Conservation (phyloP, 2,329 filamentous ascomycete genomes). For the Calonectria crousiana region DNA sequence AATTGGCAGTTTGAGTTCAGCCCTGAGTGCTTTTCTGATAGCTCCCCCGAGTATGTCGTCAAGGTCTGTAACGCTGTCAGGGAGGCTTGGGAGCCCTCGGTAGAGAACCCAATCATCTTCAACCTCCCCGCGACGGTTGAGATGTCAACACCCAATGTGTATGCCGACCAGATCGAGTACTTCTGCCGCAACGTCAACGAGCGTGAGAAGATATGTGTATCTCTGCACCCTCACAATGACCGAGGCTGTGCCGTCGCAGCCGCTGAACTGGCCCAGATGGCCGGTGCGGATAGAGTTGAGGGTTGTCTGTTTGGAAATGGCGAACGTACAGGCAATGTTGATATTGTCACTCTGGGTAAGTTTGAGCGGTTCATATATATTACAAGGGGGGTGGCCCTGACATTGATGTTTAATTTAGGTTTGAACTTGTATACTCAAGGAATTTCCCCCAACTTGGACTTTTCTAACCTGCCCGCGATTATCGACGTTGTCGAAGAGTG, state of each 20-base stretch:
- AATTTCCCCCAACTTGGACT: slow-evolving; percentile 86
- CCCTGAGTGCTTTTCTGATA: slow-evolving; percentile 92
- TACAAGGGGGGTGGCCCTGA: no score
- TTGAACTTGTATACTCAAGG: slow-evolving; percentile 94
- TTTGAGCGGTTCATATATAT: no score
- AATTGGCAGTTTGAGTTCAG: slow-evolving; percentile 87
- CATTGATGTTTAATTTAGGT: no score
- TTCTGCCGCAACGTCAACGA: slow-evolving; percentile 90
- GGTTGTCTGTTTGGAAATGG: slow-evolving; percentile 94
- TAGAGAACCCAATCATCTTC: slow-evolving; percentile 89
- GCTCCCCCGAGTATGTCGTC: slow-evolving; percentile 84
- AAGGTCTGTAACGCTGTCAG: slow-evolving; percentile 93
- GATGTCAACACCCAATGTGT: slow-evolving; percentile 93
- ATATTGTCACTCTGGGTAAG: slow-evolving; percentile 85
- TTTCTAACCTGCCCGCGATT: slow-evolving; percentile 87
- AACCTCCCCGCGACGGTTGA: slow-evolving; percentile 97
- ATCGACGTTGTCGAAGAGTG: slow-evolving; percentile 92
- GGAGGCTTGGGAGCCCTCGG: slow-evolving; percentile 87
- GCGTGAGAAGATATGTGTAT: slow-evolving; percentile 88
- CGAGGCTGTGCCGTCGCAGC: slow-evolving; percentile 90
- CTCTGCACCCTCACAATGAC: slow-evolving; percentile 95
- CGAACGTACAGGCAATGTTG: slow-evolving; percentile 95
- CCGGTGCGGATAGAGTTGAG: slow-evolving; percentile 95
- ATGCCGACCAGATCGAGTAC: slow-evolving; percentile 96
- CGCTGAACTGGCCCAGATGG: slow-evolving; percentile 95